Evolutionary conservation across 768 basidiomycete genomes (phyloP).

Genomic region (Russula emetica): DNA sequence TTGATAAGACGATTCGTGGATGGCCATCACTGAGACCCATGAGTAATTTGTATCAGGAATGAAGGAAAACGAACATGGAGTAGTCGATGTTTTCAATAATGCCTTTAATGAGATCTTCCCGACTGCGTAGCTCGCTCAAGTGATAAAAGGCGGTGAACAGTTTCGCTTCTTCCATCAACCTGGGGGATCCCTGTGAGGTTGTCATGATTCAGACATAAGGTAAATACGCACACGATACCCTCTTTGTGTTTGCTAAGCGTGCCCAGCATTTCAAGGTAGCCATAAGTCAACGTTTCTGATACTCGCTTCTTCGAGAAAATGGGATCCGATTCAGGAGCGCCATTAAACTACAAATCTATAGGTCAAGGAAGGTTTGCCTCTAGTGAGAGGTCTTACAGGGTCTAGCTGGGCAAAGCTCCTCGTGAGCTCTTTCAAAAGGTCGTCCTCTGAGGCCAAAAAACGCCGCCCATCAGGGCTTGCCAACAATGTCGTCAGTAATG

Average conservation of each 20-base stretch:
- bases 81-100: conserved; percentile 93
- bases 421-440: conserved; percentile 75
- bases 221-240: conserved; percentile 65
- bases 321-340: conserved; percentile 66
- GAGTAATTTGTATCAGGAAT: conserved; percentile 6
- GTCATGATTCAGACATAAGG: not conserved
- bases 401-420: conserved; percentile 90
- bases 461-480: conserved; percentile 77
- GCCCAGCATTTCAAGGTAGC: conserved; percentile 95
- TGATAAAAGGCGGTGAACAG: conserved; percentile 97
- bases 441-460: conserved; percentile 79
- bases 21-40: conserved; percentile 74
- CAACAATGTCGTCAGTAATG: conserved; percentile 77
- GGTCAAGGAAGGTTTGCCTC: not conserved
- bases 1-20: conserved; percentile 86
- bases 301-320: conserved; percentile 83
- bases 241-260: conserved; percentile 83
- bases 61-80: conserved; percentile 54
- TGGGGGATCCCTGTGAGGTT: conserved; percentile 32
- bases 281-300: conserved; percentile 77
- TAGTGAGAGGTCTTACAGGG: conserved; percentile 53
- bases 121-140: conserved; percentile 80
- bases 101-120: conserved; percentile 88
- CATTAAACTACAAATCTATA: conserved; percentile 53
- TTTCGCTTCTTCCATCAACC: conserved; percentile 85